Evolutionary conservation across 106 monocot genomes (phyloP).

Genomic region (Phalaenopsis aphrodite): DNA sequence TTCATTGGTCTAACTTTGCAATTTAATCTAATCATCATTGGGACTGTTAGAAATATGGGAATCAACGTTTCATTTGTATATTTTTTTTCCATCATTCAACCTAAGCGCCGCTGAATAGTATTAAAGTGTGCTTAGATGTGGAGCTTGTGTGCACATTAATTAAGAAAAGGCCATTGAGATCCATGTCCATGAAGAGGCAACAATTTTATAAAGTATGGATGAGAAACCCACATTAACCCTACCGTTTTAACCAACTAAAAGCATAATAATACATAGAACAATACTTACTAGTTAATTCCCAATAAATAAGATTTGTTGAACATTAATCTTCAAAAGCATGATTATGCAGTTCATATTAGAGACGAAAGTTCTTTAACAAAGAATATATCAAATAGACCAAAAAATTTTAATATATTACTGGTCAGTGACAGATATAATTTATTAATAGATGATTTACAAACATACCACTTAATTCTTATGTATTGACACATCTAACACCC

Average conservation of each 20-base stretch:
- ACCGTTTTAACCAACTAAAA: neutral
- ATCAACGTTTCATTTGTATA: too few relatives aligned
- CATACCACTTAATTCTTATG: too few relatives aligned
- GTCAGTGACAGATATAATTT: neutral
- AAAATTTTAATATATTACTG: neutral
- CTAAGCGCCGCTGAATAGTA: neutral
- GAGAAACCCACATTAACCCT: neutral
- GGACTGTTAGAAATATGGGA: neutral
- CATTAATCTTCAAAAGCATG: too few relatives aligned
- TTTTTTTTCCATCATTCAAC: neutral
- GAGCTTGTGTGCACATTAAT: neutral
- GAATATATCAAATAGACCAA: too few relatives aligned
- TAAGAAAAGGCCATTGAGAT: neutral
- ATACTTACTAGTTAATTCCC: neutral
- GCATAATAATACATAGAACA: neutral
- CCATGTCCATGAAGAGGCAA: neutral
- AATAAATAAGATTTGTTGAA: neutral
- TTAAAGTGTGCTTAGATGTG: neutral
- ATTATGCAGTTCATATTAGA: too few relatives aligned
- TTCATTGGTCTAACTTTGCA: neutral
- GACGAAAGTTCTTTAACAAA: too few relatives aligned
- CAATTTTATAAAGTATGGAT: neutral
- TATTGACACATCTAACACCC: too few relatives aligned
- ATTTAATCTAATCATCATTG: neutral
- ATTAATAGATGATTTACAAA: neutral